Base-by-base conservation (phyloP, 176 grass and related monocot genomes). In the Juncus effusus region DNA sequence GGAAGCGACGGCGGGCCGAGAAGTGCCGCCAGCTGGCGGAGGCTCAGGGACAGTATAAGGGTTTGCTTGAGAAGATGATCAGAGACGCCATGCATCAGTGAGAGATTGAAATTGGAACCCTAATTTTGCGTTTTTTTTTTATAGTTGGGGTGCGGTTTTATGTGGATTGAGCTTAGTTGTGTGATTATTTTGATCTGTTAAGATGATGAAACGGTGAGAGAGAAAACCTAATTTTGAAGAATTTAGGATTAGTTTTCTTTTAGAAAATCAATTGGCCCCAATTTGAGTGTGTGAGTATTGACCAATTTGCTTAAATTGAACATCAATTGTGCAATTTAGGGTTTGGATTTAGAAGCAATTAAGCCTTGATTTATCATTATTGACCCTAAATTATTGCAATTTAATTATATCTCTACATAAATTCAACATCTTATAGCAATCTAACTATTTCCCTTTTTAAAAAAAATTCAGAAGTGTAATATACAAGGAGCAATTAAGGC, bases 31-130 rank as follows among this genome's bases (percentile, higher is more conserved):
- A 86, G 56, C 73, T 99, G 74, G 83, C 94, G 7, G 94, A 99
- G 38, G 82, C 88, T 44, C 94, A 93, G 62, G 87, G 88, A 14
- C 85, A 87, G 50, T 93, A 99, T 78, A 99, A 99, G 80, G 68
- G 72, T 0, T 84, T 86, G 16, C 73, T 99, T n/a, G 94, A 99
- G 80, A 99, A 99, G 80, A 99, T 99, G 94, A 93, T 99, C 69
- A 82, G 94, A 61, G 94, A 99, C 53, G 83, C 94, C 45, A 99
- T 99, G 94, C 88, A 99, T 68, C 88, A 93, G 94, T 99, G 89
- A 91, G 87, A 15, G 87, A 15, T 65, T 10, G 13, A 75, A 53
- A 41, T 49, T 76, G 40, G 49, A 47, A 47, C 16, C 41, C 36
- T 70, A 16, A 68, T 37, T 42, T 58, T 58, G 7, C 5, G 10